Evolutionary conservation across 768 basidiomycete genomes (phyloP).

Genomic region (Termitomyces sp.): DNA sequence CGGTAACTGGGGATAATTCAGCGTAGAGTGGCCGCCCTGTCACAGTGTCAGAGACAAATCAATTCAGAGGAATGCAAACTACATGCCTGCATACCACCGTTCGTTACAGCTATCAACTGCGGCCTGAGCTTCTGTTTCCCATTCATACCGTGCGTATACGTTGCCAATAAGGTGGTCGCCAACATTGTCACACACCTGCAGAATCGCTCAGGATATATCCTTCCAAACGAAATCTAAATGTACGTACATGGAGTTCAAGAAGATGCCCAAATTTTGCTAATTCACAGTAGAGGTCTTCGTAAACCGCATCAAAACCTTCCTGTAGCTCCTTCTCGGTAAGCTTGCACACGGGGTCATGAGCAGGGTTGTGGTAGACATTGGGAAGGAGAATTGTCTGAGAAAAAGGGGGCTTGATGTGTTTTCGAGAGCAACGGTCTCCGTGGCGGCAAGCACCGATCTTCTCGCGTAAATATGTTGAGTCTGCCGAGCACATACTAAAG

Average conservation of each 20-base stretch:
- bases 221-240: conserved; percentile 1
- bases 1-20: conserved; percentile 97
- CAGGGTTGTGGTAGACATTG: conserved; percentile 98
- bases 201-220: conserved; percentile 4
- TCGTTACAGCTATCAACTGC: conserved; percentile 94
- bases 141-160: conserved; percentile 97
- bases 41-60: conserved; percentile 8
- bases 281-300: conserved; percentile 94
- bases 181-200: conserved; percentile 94
- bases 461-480: conserved; percentile 9
- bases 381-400: conserved; percentile 95
- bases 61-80: background rate
- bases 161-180: conserved; percentile 99
- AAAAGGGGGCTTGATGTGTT: conserved; percentile 97
- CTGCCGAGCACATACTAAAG: conserved; percentile 6
- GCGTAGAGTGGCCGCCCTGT: conserved; percentile 90
- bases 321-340: conserved; percentile 84
- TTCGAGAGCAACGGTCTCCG: conserved; percentile 96
- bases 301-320: conserved; percentile 91
- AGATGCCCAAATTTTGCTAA: conserved; percentile 93
- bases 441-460: conserved; percentile 98
- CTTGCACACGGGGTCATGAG: conserved; percentile 88
- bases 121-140: conserved; percentile 95
- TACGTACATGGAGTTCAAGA: conserved; percentile 86
- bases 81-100: conserved; percentile 95